These are phyloP conservation scores for Yamadazyma sp. DNA, from an alignment of 805 yeast genomes.

Conservation along the genomic window DNA sequence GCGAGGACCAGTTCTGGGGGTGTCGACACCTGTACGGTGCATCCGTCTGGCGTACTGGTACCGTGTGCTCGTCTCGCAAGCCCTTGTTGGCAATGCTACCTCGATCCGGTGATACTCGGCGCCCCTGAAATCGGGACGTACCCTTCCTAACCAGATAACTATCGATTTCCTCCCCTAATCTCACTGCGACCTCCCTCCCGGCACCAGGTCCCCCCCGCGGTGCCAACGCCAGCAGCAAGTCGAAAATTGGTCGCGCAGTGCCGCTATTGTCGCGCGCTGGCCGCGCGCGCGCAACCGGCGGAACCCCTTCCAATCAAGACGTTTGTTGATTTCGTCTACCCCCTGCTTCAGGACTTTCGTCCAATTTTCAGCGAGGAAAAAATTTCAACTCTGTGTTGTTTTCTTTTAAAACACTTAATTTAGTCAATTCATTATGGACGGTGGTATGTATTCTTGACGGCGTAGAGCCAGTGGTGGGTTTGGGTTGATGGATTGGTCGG, in stretches of 20 bases:
- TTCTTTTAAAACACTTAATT: conserved; percentile 11
- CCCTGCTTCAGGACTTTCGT: conserved; percentile 8
- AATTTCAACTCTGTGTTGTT: conserved; percentile 11
- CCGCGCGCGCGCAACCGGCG: conserved; percentile 4
- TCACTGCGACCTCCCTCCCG: no score
- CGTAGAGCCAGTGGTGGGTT: neutral
- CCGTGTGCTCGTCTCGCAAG: no score
- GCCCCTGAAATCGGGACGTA: no score
- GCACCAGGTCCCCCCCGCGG: no score
- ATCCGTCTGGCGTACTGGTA: no score
- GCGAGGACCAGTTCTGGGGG: no score
- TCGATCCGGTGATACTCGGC: no score
- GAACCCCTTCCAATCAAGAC: conserved; percentile 6
- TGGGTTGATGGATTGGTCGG: conserved; percentile 16
- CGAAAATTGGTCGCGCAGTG: neutral
- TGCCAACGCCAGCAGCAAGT: neutral
- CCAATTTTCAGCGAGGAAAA: conserved; percentile 10
- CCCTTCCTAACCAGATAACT: no score
- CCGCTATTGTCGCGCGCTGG: neutral
- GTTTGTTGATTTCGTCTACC: conserved; percentile 10
- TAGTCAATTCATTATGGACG: conserved; percentile 48
- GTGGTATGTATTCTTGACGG: conserved; percentile 46
- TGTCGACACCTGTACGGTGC: no score
- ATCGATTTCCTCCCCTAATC: no score
- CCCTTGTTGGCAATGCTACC: no score